These are phyloP conservation scores for Cornus florida DNA, from an alignment of 148 eudicot species.

Conservation along the genomic window DNA sequence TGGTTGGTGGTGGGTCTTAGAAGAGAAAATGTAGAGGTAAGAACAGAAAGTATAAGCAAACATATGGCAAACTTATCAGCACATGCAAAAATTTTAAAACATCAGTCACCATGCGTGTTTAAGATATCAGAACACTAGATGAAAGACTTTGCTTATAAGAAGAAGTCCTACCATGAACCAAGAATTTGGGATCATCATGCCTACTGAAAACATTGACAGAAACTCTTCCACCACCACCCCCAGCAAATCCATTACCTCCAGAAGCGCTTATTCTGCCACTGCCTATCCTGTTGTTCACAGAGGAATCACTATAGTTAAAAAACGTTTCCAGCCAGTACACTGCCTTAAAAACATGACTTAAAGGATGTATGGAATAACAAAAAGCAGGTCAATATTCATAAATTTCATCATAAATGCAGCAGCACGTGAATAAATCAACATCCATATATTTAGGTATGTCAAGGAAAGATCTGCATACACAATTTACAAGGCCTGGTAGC, in stretches of 20 bases:
- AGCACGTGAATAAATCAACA: not conserved
- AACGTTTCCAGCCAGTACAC: not conserved
- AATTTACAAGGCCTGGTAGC: not conserved
- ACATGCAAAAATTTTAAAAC: not conserved
- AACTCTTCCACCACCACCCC: conserved; percentile 98
- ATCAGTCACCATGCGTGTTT: not conserved
- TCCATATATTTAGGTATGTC: not conserved
- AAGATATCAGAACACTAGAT: not conserved
- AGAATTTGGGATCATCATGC: conserved; percentile 61
- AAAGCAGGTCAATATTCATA: too few relatives aligned
- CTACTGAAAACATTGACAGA: conserved; percentile 63
- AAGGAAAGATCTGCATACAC: not conserved
- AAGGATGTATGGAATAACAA: not conserved
- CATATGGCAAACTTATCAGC: not conserved
- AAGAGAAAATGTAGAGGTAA: not conserved
- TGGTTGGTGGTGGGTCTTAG: conserved; percentile 51
- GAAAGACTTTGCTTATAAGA: not conserved
- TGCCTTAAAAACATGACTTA: not conserved
- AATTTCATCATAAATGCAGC: not conserved
- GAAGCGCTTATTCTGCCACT: conserved; percentile 70
- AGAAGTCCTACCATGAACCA: conserved; percentile 65
- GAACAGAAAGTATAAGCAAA: not conserved
- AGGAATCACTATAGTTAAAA: conserved; percentile 14
- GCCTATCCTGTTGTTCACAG: conserved; percentile 67
- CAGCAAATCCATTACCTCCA: conserved; percentile 97